phyloP scores from a whole-genome alignment of 768 basidiomycete species.

The Lactarius akahatsu region DNA sequence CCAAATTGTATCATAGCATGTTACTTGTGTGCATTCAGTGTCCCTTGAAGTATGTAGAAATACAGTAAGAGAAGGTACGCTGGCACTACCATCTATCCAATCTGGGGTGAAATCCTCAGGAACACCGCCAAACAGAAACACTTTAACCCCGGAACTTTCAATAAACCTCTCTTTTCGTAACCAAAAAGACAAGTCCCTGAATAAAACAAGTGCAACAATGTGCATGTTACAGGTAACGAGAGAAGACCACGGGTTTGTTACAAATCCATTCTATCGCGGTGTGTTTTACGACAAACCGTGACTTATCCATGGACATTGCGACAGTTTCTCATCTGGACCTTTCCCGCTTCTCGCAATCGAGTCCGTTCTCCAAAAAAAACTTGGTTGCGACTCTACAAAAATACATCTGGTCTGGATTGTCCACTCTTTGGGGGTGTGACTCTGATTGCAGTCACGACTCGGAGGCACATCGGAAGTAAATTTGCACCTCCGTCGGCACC shows the following conservation, averaged over 20 bases:
- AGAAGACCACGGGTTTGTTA: neutral
- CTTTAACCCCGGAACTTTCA: neutral
- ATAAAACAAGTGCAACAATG: neutral
- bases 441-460: neutral
- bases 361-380: neutral
- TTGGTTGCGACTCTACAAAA: neutral
- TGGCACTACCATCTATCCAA: neutral
- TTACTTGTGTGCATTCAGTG: neutral
- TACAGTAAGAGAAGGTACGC: neutral
- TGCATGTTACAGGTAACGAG: neutral
- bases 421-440: neutral
- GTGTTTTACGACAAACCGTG: neutral
- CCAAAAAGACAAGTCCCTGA: neutral
- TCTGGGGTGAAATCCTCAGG: neutral
- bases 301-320: neutral
- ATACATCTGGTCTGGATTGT: neutral
- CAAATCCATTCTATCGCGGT: neutral
- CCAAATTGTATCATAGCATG: neutral
- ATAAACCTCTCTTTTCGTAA: neutral
- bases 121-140: neutral
- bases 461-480: conserved; percentile 5
- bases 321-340: neutral
- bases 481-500: conserved; percentile 7
- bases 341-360: neutral
- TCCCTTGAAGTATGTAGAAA: neutral